A percentile compares a stretch with the other conserved stretches of the same genome.
phyloP scores from a whole-genome alignment of 768 basidiomycete species.

The Coprinellus aureogranulatus region DNA sequence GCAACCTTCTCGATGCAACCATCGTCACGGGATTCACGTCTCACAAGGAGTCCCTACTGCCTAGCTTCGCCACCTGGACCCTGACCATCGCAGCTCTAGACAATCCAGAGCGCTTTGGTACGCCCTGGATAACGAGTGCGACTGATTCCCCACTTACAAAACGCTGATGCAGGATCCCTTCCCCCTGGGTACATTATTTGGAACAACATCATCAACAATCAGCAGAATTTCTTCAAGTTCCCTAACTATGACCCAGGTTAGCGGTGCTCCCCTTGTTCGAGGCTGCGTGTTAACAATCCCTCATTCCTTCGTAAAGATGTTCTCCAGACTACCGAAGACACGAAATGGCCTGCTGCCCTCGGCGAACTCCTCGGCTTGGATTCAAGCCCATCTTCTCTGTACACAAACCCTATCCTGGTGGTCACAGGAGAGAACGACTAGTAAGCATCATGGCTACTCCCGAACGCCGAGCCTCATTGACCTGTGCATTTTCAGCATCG shows the following conservation, averaged over 20 bases:
- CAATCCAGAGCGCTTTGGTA: background rate
- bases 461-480: background rate
- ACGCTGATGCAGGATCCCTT: background rate
- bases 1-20: background rate
- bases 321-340: background rate
- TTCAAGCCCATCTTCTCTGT: background rate
- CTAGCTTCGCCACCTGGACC: background rate
- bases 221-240: background rate
- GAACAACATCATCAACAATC: background rate
- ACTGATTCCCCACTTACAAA: background rate
- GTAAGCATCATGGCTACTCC: background rate
- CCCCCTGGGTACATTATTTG: background rate
- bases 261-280: background rate
- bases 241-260: background rate
- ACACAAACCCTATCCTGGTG: background rate
- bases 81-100: background rate
- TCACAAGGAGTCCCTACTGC: background rate
- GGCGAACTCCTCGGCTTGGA: background rate
- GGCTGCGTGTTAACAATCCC: background rate
- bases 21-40: background rate
- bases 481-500: background rate
- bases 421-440: background rate
- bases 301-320: background rate
- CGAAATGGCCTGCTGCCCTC: background rate
- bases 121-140: background rate